phyloP scores from a whole-genome alignment of 139 green algal genomes.

The Coelastrella sp. region DNA sequence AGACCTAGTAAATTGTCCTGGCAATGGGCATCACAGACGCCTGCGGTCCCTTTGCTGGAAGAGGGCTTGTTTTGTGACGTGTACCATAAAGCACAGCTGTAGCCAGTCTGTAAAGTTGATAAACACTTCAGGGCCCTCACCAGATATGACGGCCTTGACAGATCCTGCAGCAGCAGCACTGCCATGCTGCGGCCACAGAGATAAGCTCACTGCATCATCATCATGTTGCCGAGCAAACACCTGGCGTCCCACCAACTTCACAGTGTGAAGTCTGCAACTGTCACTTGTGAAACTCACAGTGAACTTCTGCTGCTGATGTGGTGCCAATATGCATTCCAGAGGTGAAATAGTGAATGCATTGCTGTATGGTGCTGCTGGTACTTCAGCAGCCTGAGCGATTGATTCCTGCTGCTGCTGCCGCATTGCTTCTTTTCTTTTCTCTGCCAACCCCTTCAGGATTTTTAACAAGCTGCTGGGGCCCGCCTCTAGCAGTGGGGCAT shows the following conservation, averaged over 20 bases:
- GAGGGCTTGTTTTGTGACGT: no score
- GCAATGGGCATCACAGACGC: no score
- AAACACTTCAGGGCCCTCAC: background rate
- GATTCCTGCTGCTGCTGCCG: slow-evolving; percentile 19
- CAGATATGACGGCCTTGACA: background rate
- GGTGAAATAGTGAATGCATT: background rate
- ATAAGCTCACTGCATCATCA: background rate
- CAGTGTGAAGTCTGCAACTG: background rate
- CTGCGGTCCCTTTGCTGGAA: no score
- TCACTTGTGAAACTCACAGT: slow-evolving; percentile 8
- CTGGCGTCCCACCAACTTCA: background rate
- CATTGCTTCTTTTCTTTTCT: background rate
- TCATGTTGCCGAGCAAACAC: background rate
- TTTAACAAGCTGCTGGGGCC: background rate
- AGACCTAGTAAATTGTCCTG: no score
- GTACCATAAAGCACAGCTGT: no score
- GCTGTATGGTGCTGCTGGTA: no score
- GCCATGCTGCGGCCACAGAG: background rate
- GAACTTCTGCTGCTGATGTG: slow-evolving; percentile 31
- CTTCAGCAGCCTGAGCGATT: background rate
- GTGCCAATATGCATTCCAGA: background rate
- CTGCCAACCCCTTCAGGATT: background rate
- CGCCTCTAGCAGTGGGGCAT: background rate
- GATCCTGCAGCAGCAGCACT: no score
- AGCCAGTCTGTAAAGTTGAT: no score